These are phyloP conservation scores for Penicillium egyptiacum DNA, from an alignment of 495 filamentous ascomycete genomes.

Conservation along the genomic window DNA sequence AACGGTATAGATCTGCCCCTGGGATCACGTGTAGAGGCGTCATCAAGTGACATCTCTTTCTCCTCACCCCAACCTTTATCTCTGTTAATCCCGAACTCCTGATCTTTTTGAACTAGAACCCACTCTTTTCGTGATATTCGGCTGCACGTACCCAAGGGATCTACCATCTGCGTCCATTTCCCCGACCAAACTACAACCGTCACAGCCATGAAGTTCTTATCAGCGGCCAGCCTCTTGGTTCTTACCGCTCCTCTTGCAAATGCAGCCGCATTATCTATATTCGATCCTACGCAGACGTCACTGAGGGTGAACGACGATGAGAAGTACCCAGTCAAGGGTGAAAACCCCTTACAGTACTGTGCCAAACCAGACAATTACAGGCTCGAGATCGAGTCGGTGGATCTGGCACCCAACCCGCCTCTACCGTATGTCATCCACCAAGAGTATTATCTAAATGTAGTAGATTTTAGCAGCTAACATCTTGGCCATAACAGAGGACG, in stretches of 20 bases:
- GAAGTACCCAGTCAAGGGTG: slow-evolving; percentile 35
- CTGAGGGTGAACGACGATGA: slow-evolving; percentile 18
- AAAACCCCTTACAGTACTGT: slow-evolving; percentile 64
- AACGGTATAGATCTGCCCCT: slow-evolving; percentile 9
- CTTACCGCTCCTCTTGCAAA: slow-evolving; percentile 36
- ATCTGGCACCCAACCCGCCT: slow-evolving; percentile 85
- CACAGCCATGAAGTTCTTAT: slow-evolving; percentile 51
- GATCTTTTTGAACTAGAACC: neutral
- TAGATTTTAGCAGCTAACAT: slow-evolving; percentile 13
- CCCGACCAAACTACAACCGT: neutral
- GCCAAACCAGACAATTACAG: slow-evolving; percentile 57
- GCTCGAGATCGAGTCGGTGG: slow-evolving; percentile 73
- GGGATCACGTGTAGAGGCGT: slow-evolving; percentile 20
- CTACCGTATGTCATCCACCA: slow-evolving; percentile 62
- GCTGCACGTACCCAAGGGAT: neutral
- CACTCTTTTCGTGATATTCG: neutral
- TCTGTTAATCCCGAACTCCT: neutral
- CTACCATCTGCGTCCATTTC: neutral
- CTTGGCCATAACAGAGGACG: slow-evolving; percentile 60
- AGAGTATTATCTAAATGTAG: neutral
- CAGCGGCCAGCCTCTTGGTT: slow-evolving; percentile 36
- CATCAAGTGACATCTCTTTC: slow-evolving; percentile 31
- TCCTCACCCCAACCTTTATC: slow-evolving; percentile 2
- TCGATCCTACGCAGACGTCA: slow-evolving; percentile 36
- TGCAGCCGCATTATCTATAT: slow-evolving; percentile 31